Conservation (phyloP, 106 monocot genomes). For the Dendrobium officinale region DNA sequence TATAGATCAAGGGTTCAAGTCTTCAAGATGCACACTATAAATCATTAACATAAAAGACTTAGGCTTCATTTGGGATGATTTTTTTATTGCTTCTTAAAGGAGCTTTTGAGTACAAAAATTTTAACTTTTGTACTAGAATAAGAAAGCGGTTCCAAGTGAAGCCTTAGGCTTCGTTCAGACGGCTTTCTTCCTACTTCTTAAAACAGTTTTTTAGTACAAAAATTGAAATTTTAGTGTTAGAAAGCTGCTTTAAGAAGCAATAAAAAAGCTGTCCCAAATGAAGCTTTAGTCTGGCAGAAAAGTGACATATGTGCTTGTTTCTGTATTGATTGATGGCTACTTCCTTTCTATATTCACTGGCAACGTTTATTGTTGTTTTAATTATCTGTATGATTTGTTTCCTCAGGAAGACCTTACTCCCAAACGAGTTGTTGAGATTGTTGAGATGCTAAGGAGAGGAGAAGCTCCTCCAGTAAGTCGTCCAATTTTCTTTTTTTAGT, state of each 20-base stretch:
- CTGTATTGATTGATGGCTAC: background rate
- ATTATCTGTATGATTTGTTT: background rate
- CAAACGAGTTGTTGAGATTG: constrained; percentile 80
- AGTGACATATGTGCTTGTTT: background rate
- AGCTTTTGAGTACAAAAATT: no score
- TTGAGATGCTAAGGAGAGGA: constrained; percentile 85
- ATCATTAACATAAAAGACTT: background rate
- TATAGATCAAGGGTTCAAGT: no score
- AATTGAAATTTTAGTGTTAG: no score
- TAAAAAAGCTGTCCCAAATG: no score
- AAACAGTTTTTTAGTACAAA: no score
- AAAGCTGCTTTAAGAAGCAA: no score
- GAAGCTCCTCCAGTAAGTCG: constrained; percentile 72
- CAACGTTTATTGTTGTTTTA: background rate
- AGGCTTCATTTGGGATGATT: background rate
- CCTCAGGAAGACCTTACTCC: constrained; percentile 88
- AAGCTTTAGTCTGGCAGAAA: no score
- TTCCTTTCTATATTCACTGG: background rate
- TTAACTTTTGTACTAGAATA: no score
- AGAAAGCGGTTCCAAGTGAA: no score
- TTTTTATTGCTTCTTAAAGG: no score
- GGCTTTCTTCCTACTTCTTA: no score
- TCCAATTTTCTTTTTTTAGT: background rate
- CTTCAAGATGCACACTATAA: background rate
- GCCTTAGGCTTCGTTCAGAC: no score